Conservation (phyloP, 2,329 filamentous ascomycete genomes). For the Fusarium nodosum region DNA sequence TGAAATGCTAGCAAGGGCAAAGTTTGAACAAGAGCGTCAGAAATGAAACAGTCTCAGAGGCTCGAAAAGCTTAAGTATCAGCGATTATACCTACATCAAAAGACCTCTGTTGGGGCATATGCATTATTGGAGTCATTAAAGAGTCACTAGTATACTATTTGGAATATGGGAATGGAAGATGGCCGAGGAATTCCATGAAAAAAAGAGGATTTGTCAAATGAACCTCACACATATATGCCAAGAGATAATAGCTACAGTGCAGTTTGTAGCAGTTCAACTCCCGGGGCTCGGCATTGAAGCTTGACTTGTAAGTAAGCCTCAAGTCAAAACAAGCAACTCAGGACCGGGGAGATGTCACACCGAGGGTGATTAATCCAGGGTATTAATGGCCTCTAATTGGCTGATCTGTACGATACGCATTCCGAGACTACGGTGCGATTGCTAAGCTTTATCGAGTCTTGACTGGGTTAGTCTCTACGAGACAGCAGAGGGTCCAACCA, state of each 20-base stretch:
- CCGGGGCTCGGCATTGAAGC: constrained; percentile 17
- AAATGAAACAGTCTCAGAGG: constrained; percentile 18
- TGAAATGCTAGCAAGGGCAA: constrained; percentile 10
- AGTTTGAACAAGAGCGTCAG: constrained; percentile 12
- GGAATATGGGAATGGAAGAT: not conserved
- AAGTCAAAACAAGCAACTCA: not conserved
- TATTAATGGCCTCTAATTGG: constrained; percentile 28
- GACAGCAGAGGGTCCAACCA: not conserved
- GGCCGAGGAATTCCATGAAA: not conserved
- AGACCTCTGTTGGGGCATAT: not conserved
- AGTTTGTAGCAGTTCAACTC: constrained; percentile 4
- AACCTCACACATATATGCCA: not conserved
- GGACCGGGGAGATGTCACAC: constrained; percentile 33
- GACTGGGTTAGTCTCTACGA: not conserved
- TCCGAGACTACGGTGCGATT: constrained; percentile 36
- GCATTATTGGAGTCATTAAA: not conserved
- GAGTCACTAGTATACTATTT: not conserved
- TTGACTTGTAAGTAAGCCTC: constrained; percentile 6
- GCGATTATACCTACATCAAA: not conserved
- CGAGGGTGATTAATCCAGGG: constrained; percentile 46
- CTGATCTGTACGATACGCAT: constrained; percentile 13
- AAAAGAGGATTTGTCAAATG: not conserved
- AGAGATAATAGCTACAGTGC: not conserved
- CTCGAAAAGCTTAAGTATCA: constrained; percentile 6
- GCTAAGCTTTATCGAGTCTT: constrained; percentile 33